Conservation (phyloP, 108 stramenopile species). For the Pseudonitzschia pungens region DNA sequence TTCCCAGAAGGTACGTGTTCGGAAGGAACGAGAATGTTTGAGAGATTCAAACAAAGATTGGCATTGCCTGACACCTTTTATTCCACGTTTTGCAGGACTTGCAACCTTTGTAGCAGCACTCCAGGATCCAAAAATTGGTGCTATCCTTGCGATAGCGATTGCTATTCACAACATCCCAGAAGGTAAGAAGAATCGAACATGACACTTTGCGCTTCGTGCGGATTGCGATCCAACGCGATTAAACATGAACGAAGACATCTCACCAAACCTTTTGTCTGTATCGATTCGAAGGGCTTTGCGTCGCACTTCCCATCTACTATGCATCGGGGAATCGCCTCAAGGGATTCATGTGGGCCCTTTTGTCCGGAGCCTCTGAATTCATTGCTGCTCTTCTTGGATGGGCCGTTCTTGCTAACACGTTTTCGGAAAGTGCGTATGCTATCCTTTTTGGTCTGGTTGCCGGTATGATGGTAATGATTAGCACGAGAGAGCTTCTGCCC, state of each 20-base stretch:
- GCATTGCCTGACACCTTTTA: constrained; percentile 41
- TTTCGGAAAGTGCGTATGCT: constrained; percentile 60
- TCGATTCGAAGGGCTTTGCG: constrained; percentile 48
- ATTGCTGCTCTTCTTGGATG: constrained; percentile 83
- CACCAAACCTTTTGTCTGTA: not conserved
- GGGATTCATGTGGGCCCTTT: constrained; percentile 77
- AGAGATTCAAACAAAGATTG: no score
- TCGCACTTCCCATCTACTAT: constrained; percentile 90
- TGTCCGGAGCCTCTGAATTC: constrained; percentile 74
- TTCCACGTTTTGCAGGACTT: constrained; percentile 85
- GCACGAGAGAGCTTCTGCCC: constrained; percentile 87
- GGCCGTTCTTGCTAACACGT: constrained; percentile 54
- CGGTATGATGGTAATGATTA: constrained; percentile 92
- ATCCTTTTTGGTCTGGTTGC: constrained; percentile 83
- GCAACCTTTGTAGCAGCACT: constrained; percentile 82
- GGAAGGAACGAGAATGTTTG: no score
- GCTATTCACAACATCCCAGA: constrained; percentile 90
- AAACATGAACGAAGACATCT: not conserved
- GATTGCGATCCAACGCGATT: no score
- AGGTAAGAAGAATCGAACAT: constrained; percentile 29
- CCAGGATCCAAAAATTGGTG: constrained; percentile 70
- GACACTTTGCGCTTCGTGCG: no score
- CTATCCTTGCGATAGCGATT: constrained; percentile 62
- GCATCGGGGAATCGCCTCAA: constrained; percentile 81
- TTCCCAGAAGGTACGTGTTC: constrained; percentile 71